These are phyloP conservation scores for Leucogyrophana mollusca DNA, from an alignment of 768 basidiomycete species.

Conservation along the genomic window DNA sequence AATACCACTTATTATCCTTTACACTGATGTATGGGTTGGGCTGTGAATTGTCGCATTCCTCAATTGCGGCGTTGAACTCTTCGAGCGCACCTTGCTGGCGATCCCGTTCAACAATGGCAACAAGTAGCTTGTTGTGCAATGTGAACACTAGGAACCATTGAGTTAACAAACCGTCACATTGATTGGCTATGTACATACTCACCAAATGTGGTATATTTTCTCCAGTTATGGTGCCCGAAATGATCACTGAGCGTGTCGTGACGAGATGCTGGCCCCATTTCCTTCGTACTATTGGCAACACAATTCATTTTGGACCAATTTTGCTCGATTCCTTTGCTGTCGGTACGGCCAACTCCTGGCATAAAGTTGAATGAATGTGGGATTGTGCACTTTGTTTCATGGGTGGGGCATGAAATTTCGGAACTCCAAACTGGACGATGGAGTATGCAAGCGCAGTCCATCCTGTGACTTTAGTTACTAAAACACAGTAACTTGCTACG, in stretches of 20 bases:
- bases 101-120: not conserved
- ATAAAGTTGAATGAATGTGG: constrained; percentile 15
- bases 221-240: constrained; percentile 32
- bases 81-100: constrained; percentile 1
- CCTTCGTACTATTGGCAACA: constrained; percentile 9
- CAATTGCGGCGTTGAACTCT: not conserved
- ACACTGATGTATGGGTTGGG: constrained; percentile 16
- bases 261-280: constrained; percentile 15
- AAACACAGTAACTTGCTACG: too few species aligned
- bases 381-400: constrained; percentile 14
- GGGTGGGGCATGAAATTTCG: constrained; percentile 22
- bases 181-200: too few species aligned
- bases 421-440: constrained; percentile 10
- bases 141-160: not conserved
- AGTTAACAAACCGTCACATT: not conserved
- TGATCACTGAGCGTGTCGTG: constrained; percentile 33
- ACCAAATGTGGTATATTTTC: constrained; percentile 28
- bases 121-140: not conserved
- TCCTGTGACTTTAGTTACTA: too few species aligned
- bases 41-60: constrained; percentile 16
- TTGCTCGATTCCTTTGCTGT: constrained; percentile 21
- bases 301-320: constrained; percentile 16
- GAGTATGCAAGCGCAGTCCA: too few species aligned
- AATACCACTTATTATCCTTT: constrained; percentile 6
- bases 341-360: constrained; percentile 12